Percentiles rank a stretch among this genome's conserved stretches.
phyloP scores from a whole-genome alignment of 2,329 filamentous ascomycete genomes.

The Aspergillus transmontanensis region DNA sequence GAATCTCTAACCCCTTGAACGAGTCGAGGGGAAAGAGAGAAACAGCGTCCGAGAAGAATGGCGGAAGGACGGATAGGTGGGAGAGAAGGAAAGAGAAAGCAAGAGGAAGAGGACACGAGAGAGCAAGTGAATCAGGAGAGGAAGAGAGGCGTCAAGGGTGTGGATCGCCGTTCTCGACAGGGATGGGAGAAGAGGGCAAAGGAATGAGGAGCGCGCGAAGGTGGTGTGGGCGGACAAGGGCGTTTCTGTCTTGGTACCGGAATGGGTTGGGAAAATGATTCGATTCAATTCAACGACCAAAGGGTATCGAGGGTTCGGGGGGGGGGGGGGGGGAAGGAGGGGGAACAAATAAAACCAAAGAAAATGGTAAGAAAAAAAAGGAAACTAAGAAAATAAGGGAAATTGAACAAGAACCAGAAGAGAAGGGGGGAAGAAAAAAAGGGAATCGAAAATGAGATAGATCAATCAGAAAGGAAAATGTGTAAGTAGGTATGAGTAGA shows the following conservation, averaged over 20 bases:
- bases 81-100: slow-evolving; percentile 10
- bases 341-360: slow-evolving; percentile 17
- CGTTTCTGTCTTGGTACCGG: slow-evolving; percentile 19
- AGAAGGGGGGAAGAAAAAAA: slow-evolving; percentile 1
- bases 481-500: slow-evolving; percentile 9
- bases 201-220: slow-evolving; percentile 21
- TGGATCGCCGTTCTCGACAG: slow-evolving; percentile 35
- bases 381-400: slow-evolving; percentile 11
- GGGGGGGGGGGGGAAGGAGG: slow-evolving; percentile 20
- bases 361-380: slow-evolving; percentile 11
- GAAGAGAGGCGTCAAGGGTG: slow-evolving; percentile 15
- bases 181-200: slow-evolving; percentile 33
- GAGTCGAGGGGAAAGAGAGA: slow-evolving; percentile 36
- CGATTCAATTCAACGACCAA: slow-evolving; percentile 23
- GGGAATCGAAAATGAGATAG: slow-evolving; percentile 12
- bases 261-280: slow-evolving; percentile 28
- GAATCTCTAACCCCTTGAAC: slow-evolving; percentile 40
- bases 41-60: slow-evolving; percentile 24
- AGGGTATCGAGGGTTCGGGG: slow-evolving; percentile 23
- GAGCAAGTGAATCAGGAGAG: slow-evolving; percentile 14
- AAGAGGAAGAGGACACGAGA: slow-evolving; percentile 18
- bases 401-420: slow-evolving; percentile 11
- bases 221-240: slow-evolving; percentile 19
- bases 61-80: slow-evolving; percentile 13
- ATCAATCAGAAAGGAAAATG: slow-evolving; percentile 1